Percentiles rank a stretch among this genome's conserved stretches.
Evolutionary conservation across 768 basidiomycete genomes (phyloP).

Genomic region (Lentinula raphanica): DNA sequence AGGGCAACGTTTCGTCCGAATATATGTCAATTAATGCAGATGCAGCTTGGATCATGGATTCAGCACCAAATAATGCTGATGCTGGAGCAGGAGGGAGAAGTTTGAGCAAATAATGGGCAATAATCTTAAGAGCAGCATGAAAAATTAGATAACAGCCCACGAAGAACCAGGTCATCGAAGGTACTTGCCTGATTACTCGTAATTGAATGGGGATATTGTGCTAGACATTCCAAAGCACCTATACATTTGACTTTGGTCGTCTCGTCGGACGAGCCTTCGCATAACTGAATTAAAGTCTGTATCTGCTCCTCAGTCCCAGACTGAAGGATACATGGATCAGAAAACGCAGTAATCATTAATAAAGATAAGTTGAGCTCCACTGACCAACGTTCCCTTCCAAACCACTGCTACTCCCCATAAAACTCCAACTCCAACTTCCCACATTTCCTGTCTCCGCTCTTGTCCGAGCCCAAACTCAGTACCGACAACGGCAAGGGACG

Average conservation of each 20-base stretch:
- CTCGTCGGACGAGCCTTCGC: conserved; percentile 48
- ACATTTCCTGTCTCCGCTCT: conserved; percentile 67
- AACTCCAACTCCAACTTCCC: conserved; percentile 76
- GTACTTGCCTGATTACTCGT: conserved; percentile 57
- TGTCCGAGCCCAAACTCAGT: conserved; percentile 55
- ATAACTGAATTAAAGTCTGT: conserved; percentile 60
- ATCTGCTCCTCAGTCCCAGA: conserved; percentile 57
- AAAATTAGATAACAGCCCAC: background rate
- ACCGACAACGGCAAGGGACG: conserved; percentile 53
- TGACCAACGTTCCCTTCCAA: conserved; percentile 64
- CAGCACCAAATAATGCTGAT: conserved; percentile 44
- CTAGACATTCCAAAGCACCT: conserved; percentile 81
- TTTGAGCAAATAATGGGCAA: conserved; percentile 63
- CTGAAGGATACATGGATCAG: conserved; percentile 27
- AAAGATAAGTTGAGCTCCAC: conserved; percentile 15
- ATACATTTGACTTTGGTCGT: conserved; percentile 69
- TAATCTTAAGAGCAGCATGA: conserved; percentile 35
- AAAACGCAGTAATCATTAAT: background rate
- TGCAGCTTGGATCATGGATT: conserved; percentile 69
- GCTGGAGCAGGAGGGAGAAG: conserved; percentile 43
- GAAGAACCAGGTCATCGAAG: background rate
- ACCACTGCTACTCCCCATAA: conserved; percentile 84
- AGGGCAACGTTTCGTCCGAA: conserved; percentile 77
- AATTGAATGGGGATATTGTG: conserved; percentile 58
- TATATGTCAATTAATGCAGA: conserved; percentile 91